Evolutionary conservation across 805 yeast species (phyloP).

Genomic region (Lachancea dasiensis): DNA sequence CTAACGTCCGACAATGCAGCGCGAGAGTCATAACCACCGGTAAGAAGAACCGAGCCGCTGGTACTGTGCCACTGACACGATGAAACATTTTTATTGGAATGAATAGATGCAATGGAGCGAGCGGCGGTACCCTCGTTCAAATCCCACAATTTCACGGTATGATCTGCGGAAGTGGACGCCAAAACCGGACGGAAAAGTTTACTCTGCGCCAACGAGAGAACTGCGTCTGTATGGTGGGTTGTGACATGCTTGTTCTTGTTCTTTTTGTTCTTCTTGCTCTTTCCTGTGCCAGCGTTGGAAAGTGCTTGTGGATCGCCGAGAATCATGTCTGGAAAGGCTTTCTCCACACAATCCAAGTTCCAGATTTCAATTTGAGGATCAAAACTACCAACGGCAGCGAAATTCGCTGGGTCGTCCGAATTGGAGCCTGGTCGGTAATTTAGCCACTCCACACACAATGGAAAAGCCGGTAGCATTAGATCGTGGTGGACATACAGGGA

Average conservation of each 20-base stretch:
- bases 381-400: slow-evolving; percentile 94
- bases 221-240: slow-evolving; percentile 90
- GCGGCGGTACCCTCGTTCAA: slow-evolving; percentile 68
- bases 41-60: slow-evolving; percentile 63
- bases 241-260: slow-evolving; percentile 46
- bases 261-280: slow-evolving; percentile 48
- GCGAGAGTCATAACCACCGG: slow-evolving; percentile 91
- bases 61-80: slow-evolving; percentile 78
- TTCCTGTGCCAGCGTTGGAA: slow-evolving; percentile 30
- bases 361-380: slow-evolving; percentile 97
- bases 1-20: slow-evolving; percentile 83
- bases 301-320: slow-evolving; percentile 67
- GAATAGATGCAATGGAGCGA: slow-evolving; percentile 62
- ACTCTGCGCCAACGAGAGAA: slow-evolving; percentile 80
- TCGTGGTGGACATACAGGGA: slow-evolving; percentile 92
- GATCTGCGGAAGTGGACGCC: slow-evolving; percentile 93
- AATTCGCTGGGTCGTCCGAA: slow-evolving; percentile 62
- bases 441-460: slow-evolving; percentile 94
- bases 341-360: slow-evolving; percentile 89
- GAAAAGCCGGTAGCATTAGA: slow-evolving; percentile 94
- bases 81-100: slow-evolving; percentile 75
- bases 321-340: slow-evolving; percentile 90
- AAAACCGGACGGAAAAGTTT: slow-evolving; percentile 73
- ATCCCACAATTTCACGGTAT: slow-evolving; percentile 95
- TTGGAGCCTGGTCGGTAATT: slow-evolving; percentile 59